A percentile compares a stretch with the other conserved stretches of the same genome.
Conservation (phyloP, 2,329 filamentous ascomycete genomes). For the Phyllosticta ampelicida region DNA sequence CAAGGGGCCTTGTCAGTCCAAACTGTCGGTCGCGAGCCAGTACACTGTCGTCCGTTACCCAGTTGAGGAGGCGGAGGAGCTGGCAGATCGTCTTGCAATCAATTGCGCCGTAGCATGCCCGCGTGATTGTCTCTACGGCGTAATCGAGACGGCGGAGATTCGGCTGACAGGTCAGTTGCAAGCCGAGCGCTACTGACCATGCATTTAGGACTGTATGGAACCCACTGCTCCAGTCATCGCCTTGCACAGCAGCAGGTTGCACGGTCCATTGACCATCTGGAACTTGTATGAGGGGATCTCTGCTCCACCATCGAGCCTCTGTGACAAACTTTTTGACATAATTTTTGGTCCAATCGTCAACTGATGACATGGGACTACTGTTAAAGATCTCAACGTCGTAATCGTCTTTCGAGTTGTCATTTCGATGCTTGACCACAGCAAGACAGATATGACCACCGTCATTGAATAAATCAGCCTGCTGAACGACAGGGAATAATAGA, state of each 20-base stretch:
- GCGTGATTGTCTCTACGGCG: neutral
- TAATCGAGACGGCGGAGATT: neutral
- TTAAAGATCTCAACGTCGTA: neutral
- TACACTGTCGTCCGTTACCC: too few relatives aligned
- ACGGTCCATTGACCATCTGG: neutral
- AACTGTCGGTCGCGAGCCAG: too few relatives aligned
- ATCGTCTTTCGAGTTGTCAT: neutral
- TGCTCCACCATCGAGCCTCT: neutral
- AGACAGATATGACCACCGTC: neutral
- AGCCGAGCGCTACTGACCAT: conserved; percentile 14
- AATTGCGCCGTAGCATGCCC: neutral
- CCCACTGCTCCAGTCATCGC: conserved; percentile 8
- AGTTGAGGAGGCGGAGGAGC: too few relatives aligned
- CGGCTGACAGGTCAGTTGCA: neutral
- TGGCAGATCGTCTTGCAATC: too few relatives aligned
- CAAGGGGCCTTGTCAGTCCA: too few relatives aligned
- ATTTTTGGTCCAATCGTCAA: neutral
- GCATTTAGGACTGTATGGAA: conserved; percentile 14
- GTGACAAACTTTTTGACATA: neutral
- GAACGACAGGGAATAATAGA: neutral
- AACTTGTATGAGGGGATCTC: neutral
- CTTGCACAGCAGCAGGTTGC: neutral
- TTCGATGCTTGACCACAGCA: neutral
- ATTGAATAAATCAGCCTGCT: neutral
- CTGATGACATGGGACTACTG: neutral